phyloP scores from a whole-genome alignment of 2,329 filamentous ascomycete species.

The Sporothrix euskadiensis region DNA sequence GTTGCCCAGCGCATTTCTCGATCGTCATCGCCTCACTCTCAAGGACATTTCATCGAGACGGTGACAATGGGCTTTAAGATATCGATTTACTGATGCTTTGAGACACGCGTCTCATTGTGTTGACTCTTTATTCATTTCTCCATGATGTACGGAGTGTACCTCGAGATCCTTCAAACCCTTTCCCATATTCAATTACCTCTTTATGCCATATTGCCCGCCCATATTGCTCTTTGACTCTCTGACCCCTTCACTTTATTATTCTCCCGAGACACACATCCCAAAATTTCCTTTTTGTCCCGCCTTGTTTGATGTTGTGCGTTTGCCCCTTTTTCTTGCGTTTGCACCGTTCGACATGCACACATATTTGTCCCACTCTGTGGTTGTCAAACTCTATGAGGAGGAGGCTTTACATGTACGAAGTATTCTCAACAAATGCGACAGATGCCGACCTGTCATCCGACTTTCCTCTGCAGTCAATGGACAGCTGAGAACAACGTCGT shows the following conservation, averaged over 20 bases:
- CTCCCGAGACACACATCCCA: conserved; percentile 7
- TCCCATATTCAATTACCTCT: background rate
- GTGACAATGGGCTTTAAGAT: background rate
- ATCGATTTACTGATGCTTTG: background rate
- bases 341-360: background rate
- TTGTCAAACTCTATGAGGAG: background rate
- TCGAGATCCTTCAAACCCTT: background rate
- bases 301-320: conserved; percentile 5
- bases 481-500: background rate
- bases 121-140: background rate
- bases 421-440: background rate
- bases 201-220: background rate
- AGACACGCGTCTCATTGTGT: background rate
- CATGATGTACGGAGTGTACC: no score
- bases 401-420: background rate
- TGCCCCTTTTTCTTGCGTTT: conserved; percentile 15
- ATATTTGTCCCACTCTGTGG: background rate
- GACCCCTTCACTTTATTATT: background rate
- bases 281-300: background rate
- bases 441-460: background rate
- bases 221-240: background rate
- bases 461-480: background rate
- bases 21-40: background rate
- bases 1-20: background rate
- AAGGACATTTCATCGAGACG: conserved; percentile 1